Percentiles rank a stretch among this genome's conserved stretches.
These are phyloP conservation scores for Xylariomycetidae sp. DNA, from an alignment of 2,329 filamentous ascomycete genomes.

Conservation along the genomic window DNA sequence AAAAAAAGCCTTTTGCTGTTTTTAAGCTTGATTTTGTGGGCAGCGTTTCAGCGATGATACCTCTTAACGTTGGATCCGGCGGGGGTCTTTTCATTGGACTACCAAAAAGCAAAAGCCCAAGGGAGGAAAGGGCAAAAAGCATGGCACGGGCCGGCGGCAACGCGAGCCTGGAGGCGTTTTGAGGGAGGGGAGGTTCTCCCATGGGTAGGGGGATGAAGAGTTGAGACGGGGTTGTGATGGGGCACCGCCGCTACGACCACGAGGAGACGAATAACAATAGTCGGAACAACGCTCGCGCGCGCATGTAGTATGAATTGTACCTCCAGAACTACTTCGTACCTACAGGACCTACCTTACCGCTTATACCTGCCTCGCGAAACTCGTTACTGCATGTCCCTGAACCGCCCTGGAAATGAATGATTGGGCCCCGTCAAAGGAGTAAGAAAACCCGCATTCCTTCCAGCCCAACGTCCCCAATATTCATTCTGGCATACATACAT, in stretches of 20 bases:
- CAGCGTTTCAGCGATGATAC: constrained; percentile 18
- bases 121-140: constrained; percentile 5
- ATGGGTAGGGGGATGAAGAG: not conserved
- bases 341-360: too few species aligned
- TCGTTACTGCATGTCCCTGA: not conserved
- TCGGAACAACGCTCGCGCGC: too few species aligned
- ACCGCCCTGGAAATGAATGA: too few species aligned
- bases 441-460: too few species aligned
- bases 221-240: not conserved
- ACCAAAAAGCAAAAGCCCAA: not conserved
- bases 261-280: too few species aligned
- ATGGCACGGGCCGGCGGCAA: constrained; percentile 11
- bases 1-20: not conserved
- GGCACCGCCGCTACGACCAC: not conserved
- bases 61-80: constrained; percentile 15
- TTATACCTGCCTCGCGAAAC: constrained; percentile 1
- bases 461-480: too few species aligned
- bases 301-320: too few species aligned
- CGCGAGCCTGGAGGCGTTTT: not conserved
- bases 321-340: too few species aligned
- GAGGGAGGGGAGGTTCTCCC: not conserved
- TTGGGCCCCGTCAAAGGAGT: too few species aligned
- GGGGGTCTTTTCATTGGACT: constrained; percentile 10
- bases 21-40: not conserved
- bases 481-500: too few species aligned